These are phyloP conservation scores for Tarenaya hassleriana DNA, from an alignment of 345 rosid genomes.

Conservation along the genomic window DNA sequence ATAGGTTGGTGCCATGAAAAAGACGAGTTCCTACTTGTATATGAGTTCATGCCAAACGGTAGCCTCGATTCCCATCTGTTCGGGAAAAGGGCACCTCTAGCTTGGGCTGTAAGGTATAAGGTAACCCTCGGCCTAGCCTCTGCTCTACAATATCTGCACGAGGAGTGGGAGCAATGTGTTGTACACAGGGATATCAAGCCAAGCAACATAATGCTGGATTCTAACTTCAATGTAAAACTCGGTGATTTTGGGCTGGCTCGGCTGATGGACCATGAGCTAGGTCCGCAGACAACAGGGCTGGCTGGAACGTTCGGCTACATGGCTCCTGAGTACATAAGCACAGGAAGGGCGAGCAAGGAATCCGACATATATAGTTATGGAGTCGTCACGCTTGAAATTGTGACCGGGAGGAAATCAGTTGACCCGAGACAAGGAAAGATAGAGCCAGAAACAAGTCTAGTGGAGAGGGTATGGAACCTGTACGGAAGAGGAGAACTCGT, in stretches of 20 bases:
- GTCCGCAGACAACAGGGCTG: slow-evolving; percentile 29
- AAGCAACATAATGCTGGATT: slow-evolving; percentile 34
- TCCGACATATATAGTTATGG: slow-evolving; percentile 42
- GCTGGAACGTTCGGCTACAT: slow-evolving; percentile 45
- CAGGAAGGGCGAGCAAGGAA: slow-evolving; percentile 32
- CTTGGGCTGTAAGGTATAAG: slow-evolving; percentile 29
- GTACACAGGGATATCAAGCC: slow-evolving; percentile 36
- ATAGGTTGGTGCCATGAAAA: slow-evolving; percentile 40
- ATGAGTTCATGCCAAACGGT: slow-evolving; percentile 36
- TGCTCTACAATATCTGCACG: slow-evolving; percentile 34
- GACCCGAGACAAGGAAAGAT: slow-evolving; percentile 5
- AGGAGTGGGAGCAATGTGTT: slow-evolving; percentile 44
- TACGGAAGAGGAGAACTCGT: slow-evolving; percentile 21
- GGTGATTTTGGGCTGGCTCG: slow-evolving; percentile 47
- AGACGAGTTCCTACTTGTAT: slow-evolving; percentile 29
- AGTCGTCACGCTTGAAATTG: slow-evolving; percentile 34
- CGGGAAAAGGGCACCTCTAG: slow-evolving; percentile 16
- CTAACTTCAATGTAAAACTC: slow-evolving; percentile 33
- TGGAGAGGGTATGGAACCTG: slow-evolving; percentile 41
- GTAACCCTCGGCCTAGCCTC: slow-evolving; percentile 31
- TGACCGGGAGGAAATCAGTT: slow-evolving; percentile 28
- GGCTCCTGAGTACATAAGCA: slow-evolving; percentile 34
- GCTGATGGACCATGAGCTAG: slow-evolving; percentile 34
- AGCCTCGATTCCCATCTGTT: slow-evolving; percentile 33
- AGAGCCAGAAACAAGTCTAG: slow-evolving; percentile 25